Conservation (phyloP, 495 filamentous ascomycete genomes). For the Penicillium canescens region DNA sequence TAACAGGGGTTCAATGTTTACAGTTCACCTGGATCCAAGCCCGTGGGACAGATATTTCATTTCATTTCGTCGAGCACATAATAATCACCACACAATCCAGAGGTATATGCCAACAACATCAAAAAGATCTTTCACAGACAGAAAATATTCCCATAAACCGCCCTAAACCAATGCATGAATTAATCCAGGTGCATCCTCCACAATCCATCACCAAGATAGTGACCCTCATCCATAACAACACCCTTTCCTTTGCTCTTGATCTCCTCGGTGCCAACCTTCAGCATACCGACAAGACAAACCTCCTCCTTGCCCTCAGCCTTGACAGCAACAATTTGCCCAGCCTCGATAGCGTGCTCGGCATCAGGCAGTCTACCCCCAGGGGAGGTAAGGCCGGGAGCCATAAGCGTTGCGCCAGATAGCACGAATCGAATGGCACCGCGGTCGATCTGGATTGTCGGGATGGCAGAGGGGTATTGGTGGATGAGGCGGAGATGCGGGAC, state of each 20-base stretch:
- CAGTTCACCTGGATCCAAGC: too few relatives aligned
- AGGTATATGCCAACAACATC: not conserved
- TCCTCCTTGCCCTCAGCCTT: conserved; percentile 92
- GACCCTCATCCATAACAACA: conserved; percentile 85
- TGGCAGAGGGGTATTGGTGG: conserved; percentile 56
- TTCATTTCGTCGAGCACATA: conserved; percentile 9
- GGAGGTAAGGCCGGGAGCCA: conserved; percentile 89
- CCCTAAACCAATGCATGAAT: not conserved
- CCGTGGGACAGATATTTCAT: not conserved
- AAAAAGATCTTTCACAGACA: not conserved
- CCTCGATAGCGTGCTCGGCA: conserved; percentile 56
- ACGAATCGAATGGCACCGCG: conserved; percentile 97
- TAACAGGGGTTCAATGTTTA: too few relatives aligned
- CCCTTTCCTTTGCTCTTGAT: conserved; percentile 92
- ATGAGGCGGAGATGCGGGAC: conserved; percentile 80
- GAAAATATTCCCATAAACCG: too few relatives aligned
- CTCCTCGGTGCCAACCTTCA: conserved; percentile 88
- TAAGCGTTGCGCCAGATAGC: conserved; percentile 85
- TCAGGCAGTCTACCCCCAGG: conserved; percentile 75
- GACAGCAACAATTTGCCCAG: conserved; percentile 81
- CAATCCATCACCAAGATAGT: conserved; percentile 92
- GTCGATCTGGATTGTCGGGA: conserved; percentile 68
- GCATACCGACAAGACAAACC: conserved; percentile 81
- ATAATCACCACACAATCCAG: conserved; percentile 1
- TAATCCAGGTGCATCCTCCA: conserved; percentile 80